A percentile compares a stretch with the other conserved stretches of the same genome.
Conservation (phyloP, 2,329 filamentous ascomycete species). For the Akanthomyces uredinophilus region DNA sequence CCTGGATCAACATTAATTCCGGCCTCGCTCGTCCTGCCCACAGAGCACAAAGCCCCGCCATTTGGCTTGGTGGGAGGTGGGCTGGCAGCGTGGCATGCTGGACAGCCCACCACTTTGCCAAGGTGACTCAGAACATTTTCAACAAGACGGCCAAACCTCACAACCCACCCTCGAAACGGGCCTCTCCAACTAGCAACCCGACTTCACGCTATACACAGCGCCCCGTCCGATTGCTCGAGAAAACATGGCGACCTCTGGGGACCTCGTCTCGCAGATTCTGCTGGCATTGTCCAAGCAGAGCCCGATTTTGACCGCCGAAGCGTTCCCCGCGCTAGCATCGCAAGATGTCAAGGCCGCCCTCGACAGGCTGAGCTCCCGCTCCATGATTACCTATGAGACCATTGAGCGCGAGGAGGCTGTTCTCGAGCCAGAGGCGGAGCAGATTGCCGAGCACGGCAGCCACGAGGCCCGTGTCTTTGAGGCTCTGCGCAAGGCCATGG, state of each 20-base stretch:
- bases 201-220: neutral
- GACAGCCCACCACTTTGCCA: conserved; percentile 12
- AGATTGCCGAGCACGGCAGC: conserved; percentile 68
- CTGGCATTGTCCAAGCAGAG: conserved; percentile 58
- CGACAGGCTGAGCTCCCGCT: conserved; percentile 76
- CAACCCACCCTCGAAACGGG: neutral
- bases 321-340: conserved; percentile 63
- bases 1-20: conserved; percentile 17
- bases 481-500: conserved; percentile 63
- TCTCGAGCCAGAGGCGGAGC: conserved; percentile 69
- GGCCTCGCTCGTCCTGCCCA: neutral
- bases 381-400: conserved; percentile 82
- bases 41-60: conserved; percentile 11
- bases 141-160: conserved; percentile 9
- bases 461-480: conserved; percentile 81
- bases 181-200: neutral
- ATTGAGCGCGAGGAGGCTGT: conserved; percentile 72
- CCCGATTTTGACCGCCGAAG: conserved; percentile 62
- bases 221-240: neutral
- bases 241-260: conserved; percentile 43
- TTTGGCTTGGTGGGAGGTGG: neutral
- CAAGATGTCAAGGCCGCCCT: conserved; percentile 77
- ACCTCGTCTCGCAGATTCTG: conserved; percentile 61
- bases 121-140: conserved; percentile 15
- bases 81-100: conserved; percentile 9